Evolutionary conservation across 495 filamentous ascomycete species (phyloP), one percentile per base, ranked within the genome.

Genomic region (Astrothelium macrocarpum): DNA sequence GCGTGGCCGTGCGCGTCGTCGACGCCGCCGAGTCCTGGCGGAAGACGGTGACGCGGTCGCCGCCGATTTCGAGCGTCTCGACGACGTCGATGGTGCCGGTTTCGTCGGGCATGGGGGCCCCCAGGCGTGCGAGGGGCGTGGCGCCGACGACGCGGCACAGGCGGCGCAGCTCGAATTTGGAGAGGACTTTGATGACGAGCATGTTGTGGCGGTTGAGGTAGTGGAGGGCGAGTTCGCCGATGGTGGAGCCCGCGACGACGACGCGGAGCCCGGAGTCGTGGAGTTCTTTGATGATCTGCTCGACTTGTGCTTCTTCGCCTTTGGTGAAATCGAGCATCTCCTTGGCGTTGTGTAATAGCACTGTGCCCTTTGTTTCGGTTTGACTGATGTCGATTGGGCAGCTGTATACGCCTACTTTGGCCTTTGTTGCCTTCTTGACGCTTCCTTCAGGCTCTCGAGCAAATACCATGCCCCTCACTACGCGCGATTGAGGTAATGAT

Each of bases 361-460:
- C 95, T 18, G 95, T 99, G n/a, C 95, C 95, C 80, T 99, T 99
- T 69, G 95, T 99, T 78, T 99, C 95, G 31, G 95, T 99, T 81
- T 96, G 91, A 70, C 83, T 88, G 77, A 83, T 93, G 73, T 99
- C 95, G 75, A 99, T 90, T 45, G 95, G 86, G 80, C 95, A 99
- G 70, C 89, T 91, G 82, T 89, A 99, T 43, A 97, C 92, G 61
- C 87, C 95, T 63, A 99, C 95, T 81, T 95, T 97, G 69, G 95
- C 94, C 77, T 90, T 93, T 67, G 78, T 81, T 61, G 87, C 91
- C 78, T 90, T 91, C 83, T 95, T 97, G 71, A 96, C 77, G 25
- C 82, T 72, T 61, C 75, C 93, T 72, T 97, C 86, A 16, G 95
- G 95, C 71, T 96, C 90, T 64, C 94, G 84, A 64, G 88, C 85